Conservation (phyloP, 2,329 filamentous ascomycete species). For the Claviceps fusiformis region DNA sequence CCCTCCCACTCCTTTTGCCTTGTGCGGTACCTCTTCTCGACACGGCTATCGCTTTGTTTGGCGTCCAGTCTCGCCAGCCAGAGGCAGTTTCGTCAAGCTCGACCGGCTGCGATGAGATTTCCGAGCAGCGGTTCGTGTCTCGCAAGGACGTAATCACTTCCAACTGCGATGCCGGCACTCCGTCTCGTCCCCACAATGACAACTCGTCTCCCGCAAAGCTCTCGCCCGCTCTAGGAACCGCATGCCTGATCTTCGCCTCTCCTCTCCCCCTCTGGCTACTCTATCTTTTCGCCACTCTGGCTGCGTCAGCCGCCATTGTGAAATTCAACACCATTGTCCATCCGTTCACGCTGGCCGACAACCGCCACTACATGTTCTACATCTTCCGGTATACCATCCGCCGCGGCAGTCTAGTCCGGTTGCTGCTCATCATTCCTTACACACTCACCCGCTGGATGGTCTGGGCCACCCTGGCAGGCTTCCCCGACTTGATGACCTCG, state of each 20-base stretch:
- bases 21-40: conserved; percentile 24
- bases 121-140: neutral
- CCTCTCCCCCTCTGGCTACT: conserved; percentile 21
- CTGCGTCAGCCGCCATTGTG: conserved; percentile 36
- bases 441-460: conserved; percentile 54
- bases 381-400: conserved; percentile 75
- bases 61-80: neutral
- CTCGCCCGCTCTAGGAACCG: conserved; percentile 3
- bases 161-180: neutral
- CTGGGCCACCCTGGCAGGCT: conserved; percentile 47
- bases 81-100: neutral
- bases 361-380: conserved; percentile 96
- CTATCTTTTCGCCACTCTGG: conserved; percentile 22
- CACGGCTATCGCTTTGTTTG: neutral
- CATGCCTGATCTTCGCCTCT: conserved; percentile 13
- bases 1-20: conserved; percentile 58
- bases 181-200: neutral
- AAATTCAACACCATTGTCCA: conserved; percentile 86
- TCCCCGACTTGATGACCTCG: conserved; percentile 11
- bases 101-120: neutral
- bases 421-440: conserved; percentile 57
- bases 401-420: conserved; percentile 48
- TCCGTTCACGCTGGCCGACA: conserved; percentile 91
- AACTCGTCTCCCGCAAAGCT: conserved; percentile 3
- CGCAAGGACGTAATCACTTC: neutral